Conservation (phyloP, 2,329 filamentous ascomycete genomes). For the Calycina marina region DNA sequence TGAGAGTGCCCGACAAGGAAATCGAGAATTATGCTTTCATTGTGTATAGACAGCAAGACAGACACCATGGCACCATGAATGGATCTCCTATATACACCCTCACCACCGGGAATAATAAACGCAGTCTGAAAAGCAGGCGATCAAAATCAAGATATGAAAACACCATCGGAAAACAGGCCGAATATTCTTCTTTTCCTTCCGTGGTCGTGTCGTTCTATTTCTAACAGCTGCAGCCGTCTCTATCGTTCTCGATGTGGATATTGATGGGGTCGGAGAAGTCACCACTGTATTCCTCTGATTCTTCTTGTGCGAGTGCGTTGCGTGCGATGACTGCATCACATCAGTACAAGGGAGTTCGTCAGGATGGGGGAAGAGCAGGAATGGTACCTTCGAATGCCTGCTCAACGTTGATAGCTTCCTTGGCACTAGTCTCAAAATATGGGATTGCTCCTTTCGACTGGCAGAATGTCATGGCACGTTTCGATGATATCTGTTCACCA, state of each 20-base stretch:
- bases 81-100: slow-evolving; percentile 19
- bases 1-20: too few species aligned
- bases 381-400: slow-evolving; percentile 53
- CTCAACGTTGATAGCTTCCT: slow-evolving; percentile 97
- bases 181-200: slow-evolving; percentile 1
- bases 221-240: slow-evolving; percentile 87
- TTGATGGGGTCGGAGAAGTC: slow-evolving; percentile 98
- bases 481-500: slow-evolving; percentile 63
- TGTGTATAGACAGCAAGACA: slow-evolving; percentile 16
- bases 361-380: not conserved
- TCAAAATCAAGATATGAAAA: slow-evolving; percentile 1
- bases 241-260: slow-evolving; percentile 88
- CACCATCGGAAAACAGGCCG: slow-evolving; percentile 3
- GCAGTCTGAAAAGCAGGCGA: slow-evolving; percentile 3
- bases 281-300: slow-evolving; percentile 92
- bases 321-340: slow-evolving; percentile 66
- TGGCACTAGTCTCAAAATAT: slow-evolving; percentile 98
- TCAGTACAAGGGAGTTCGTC: not conserved
- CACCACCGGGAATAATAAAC: slow-evolving; percentile 3
- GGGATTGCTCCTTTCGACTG: slow-evolving; percentile 95
- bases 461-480: slow-evolving; percentile 93
- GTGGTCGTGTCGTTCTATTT: slow-evolving; percentile 4
- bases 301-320: slow-evolving; percentile 90
- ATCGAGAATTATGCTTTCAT: slow-evolving; percentile 10
- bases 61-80: slow-evolving; percentile 20